These are phyloP conservation scores for Cutaneotrichosporon cutaneum DNA, from an alignment of 1,284 basidiomycete genomes.

Conservation along the genomic window DNA sequence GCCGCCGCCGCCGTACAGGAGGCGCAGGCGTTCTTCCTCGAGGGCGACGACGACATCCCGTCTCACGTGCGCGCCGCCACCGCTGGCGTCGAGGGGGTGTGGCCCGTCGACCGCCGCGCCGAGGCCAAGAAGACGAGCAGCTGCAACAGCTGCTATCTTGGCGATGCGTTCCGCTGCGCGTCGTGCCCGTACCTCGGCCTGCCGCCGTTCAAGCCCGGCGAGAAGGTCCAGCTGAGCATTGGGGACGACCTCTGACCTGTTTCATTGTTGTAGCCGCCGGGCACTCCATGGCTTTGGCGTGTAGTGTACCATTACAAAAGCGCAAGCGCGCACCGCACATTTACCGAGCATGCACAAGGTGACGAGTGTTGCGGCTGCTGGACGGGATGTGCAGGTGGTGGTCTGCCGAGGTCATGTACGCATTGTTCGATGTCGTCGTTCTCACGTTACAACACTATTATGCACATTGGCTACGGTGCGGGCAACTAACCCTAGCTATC, in stretches of 20 bases:
- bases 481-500: too few relatives aligned
- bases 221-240: constrained; percentile 81
- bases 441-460: not conserved
- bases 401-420: too few relatives aligned
- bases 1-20: constrained; percentile 46
- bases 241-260: constrained; percentile 71
- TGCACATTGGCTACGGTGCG: not conserved
- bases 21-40: constrained; percentile 48
- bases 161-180: constrained; percentile 94
- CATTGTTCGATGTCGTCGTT: not conserved
- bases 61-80: constrained; percentile 42
- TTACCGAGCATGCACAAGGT: not conserved
- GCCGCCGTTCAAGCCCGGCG: constrained; percentile 96
- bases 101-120: constrained; percentile 62
- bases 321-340: constrained; percentile 3
- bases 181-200: constrained; percentile 94
- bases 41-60: constrained; percentile 53
- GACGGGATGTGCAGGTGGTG: too few relatives aligned
- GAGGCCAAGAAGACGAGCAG: constrained; percentile 73
- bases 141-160: constrained; percentile 97
- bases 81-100: constrained; percentile 47
- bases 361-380: not conserved
- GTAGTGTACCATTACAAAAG: constrained; percentile 7
- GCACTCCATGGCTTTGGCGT: not conserved
- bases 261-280: constrained; percentile 2